Evolutionary conservation across 495 filamentous ascomycete species (phyloP).

Genomic region (Wilcoxina mikolae): DNA sequence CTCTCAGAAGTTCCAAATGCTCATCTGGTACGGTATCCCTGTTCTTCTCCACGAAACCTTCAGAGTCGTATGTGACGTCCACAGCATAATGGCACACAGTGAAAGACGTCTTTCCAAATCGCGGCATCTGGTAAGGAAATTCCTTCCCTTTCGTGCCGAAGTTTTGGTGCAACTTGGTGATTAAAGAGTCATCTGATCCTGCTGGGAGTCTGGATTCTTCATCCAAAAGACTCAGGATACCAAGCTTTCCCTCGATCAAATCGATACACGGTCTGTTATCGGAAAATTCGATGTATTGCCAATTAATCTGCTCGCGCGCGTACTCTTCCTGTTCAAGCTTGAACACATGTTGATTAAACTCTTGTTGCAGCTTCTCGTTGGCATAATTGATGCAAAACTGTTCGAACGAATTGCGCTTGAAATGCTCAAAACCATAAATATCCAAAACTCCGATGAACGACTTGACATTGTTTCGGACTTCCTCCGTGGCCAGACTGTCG

Average conservation of each 20-base stretch:
- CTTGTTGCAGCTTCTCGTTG: constrained; percentile 97
- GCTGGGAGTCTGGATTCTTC: constrained; percentile 94
- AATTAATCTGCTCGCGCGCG: constrained; percentile 89
- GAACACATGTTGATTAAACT: constrained; percentile 99
- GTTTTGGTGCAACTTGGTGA: constrained; percentile 92
- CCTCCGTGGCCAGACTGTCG: constrained; percentile 70
- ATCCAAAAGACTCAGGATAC: constrained; percentile 80
- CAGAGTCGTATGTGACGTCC: constrained; percentile 98
- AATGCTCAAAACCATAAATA: constrained; percentile 99
- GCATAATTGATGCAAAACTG: constrained; percentile 99
- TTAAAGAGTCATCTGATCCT: constrained; percentile 94
- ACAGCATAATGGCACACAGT: constrained; percentile 98
- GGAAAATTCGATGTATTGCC: constrained; percentile 99
- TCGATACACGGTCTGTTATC: constrained; percentile 99
- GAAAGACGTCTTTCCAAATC: constrained; percentile 94
- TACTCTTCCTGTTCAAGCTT: constrained; percentile 99
- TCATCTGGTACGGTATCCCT: constrained; percentile 97
- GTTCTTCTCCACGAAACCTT: constrained; percentile 99
- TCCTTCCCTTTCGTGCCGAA: constrained; percentile 92
- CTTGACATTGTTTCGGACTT: constrained; percentile 61
- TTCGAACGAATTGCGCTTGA: constrained; percentile 98
- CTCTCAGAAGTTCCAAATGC: constrained; percentile 80
- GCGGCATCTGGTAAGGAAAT: constrained; percentile 74
- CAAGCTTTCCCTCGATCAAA: constrained; percentile 91
- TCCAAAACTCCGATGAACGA: constrained; percentile 99